A percentile compares a stretch with the other conserved stretches of the same genome.
phyloP scores from a whole-genome alignment of 768 basidiomycete species.

The Suillus plorans region DNA sequence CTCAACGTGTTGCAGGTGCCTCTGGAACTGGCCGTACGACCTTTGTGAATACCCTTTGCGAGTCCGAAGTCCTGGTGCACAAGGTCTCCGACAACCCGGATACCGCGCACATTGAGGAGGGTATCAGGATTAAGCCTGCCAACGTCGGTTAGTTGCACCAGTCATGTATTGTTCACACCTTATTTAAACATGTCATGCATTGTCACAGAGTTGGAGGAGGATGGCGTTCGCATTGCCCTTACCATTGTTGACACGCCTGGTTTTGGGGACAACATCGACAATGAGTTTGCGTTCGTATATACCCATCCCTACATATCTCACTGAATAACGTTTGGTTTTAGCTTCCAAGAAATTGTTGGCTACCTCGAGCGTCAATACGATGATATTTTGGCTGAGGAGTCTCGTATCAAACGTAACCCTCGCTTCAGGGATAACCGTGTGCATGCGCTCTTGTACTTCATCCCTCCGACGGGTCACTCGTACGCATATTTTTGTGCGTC shows the following conservation, averaged over 20 bases:
- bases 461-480: slow-evolving; percentile 97
- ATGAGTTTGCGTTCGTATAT: slow-evolving; percentile 87
- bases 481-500: slow-evolving; percentile 42
- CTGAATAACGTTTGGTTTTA: slow-evolving; percentile 30
- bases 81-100: slow-evolving; percentile 83
- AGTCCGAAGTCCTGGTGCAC: slow-evolving; percentile 88
- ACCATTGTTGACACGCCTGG: slow-evolving; percentile 99
- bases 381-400: slow-evolving; percentile 97
- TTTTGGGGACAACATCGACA: slow-evolving; percentile 98
- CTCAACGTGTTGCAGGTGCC: slow-evolving; percentile 59
- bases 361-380: slow-evolving; percentile 99
- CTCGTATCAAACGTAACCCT: slow-evolving; percentile 98
- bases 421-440: slow-evolving; percentile 98
- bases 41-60: slow-evolving; percentile 99
- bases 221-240: slow-evolving; percentile 95
- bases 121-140: slow-evolving; percentile 91
- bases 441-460: slow-evolving; percentile 96
- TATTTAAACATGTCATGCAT: slow-evolving; percentile 4
- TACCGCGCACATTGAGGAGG: slow-evolving; percentile 90
- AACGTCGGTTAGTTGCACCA: slow-evolving; percentile 67
- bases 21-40: slow-evolving; percentile 98
- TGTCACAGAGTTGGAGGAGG: slow-evolving; percentile 88
- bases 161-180: neutral
- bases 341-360: slow-evolving; percentile 96
- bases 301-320: slow-evolving; percentile 7